A percentile compares a stretch with the other conserved stretches of the same genome.
Evolutionary conservation across 2,329 filamentous ascomycete species (phyloP).

Genomic region (Paecilomyces variotii): DNA sequence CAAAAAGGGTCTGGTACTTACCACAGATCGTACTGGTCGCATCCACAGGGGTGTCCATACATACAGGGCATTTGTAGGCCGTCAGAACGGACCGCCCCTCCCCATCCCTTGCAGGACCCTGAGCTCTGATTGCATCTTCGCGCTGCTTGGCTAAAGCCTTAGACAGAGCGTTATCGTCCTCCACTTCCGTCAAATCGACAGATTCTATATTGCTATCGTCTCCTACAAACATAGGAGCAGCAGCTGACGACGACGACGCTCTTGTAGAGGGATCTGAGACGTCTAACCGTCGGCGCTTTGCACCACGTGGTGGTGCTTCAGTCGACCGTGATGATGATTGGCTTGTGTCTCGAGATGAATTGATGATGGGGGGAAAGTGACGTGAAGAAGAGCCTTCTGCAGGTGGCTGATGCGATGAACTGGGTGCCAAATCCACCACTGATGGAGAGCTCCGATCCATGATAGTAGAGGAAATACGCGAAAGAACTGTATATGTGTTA

Average conservation of each 20-base stretch:
- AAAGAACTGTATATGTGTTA: not conserved
- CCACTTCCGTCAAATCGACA: slow-evolving; percentile 43
- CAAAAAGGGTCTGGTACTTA: slow-evolving; percentile 25
- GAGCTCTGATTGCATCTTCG: slow-evolving; percentile 43
- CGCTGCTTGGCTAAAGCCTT: slow-evolving; percentile 45
- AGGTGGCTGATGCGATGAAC: not conserved
- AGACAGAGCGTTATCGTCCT: slow-evolving; percentile 33
- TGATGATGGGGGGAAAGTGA: not conserved
- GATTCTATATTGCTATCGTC: slow-evolving; percentile 32
- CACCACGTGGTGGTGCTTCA: slow-evolving; percentile 5
- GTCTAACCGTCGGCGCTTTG: slow-evolving; percentile 8
- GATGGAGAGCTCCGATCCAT: slow-evolving; percentile 10
- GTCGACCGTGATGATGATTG: not conserved
- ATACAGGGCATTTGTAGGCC: slow-evolving; percentile 53
- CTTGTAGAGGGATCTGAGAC: slow-evolving; percentile 4
- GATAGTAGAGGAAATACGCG: not conserved
- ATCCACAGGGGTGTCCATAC: slow-evolving; percentile 54
- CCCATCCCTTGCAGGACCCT: slow-evolving; percentile 25
- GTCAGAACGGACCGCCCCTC: slow-evolving; percentile 33
- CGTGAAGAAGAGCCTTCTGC: not conserved
- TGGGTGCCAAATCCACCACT: slow-evolving; percentile 10
- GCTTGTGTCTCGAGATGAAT: not conserved
- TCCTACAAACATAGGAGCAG: not conserved
- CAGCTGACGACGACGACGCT: slow-evolving; percentile 8
- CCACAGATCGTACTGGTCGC: slow-evolving; percentile 54